Base-by-base conservation (phyloP, 2,329 filamentous ascomycete species). In the Triangularia setosa region DNA sequence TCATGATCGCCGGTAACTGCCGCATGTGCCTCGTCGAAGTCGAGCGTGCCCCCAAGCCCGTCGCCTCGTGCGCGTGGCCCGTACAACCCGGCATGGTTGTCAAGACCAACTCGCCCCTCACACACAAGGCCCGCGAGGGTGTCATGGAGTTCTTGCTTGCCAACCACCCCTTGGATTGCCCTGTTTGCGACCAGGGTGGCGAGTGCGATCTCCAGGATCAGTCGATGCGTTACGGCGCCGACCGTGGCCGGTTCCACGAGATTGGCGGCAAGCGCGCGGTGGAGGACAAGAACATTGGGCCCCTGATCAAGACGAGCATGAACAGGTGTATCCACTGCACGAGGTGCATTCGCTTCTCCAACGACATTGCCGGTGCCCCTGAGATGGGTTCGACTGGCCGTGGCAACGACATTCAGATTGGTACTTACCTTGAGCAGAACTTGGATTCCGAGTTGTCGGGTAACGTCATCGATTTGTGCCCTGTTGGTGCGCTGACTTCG, bases 281-380 rank as follows among this genome's bases (percentile, higher is more conserved):
- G 44, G 95, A 99, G 82, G 95, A 99, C 80, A 99, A 99, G 86
- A 98, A 99, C 79, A 97, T 99, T 74, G 95, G 95, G 35, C 95
- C 95, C 61, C 80, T 99, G 71, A 91, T 99, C 81, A 99, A 99
- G 87, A 99, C 95, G 3, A 99, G 95, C 58, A 99, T 99, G 95
- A 99, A 99, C 85, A 87, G 95, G 77, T 99, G 95, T 80, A 99
- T 99, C 74, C 95, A 99, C 83, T 99, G 95, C 84, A 99, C 95
- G 69, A 89, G 95, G 74, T 99, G 95, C 80, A 88, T 99, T 72
- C 93, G 95, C 75, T 99, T 99, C 79, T 91, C 95, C 76, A 99
- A 98, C 80, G 95, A 99, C 74, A 85, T 99, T 74, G 95, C 95
- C 67, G 95, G 95, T 73, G 95, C 95, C 66, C 93, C 95, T 35